Percentiles rank a stretch among this genome's conserved stretches.
phyloP scores from a whole-genome alignment of 352 stramenopile genomes.

The Phytophthora cajani region DNA sequence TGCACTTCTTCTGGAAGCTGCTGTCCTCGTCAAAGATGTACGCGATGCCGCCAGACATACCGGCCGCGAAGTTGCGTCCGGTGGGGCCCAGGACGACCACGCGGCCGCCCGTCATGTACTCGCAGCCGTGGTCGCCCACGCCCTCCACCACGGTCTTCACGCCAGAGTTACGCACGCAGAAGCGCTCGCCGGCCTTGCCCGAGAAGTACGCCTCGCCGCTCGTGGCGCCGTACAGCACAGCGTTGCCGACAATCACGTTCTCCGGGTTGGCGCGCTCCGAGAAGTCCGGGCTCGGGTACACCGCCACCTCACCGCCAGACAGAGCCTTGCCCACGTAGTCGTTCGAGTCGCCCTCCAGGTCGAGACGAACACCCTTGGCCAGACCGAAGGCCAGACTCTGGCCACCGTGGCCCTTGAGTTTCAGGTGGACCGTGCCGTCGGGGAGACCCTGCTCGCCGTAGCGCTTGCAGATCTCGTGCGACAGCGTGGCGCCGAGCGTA shows the following conservation, averaged over 20 bases:
- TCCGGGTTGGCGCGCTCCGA: conserved; percentile 71
- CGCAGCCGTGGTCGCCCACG: conserved; percentile 96
- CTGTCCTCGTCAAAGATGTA: conserved; percentile 96
- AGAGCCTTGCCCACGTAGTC: conserved; percentile 97
- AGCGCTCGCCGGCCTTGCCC: conserved; percentile 96
- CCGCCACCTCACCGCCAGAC: conserved; percentile 92
- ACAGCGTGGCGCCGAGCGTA: conserved; percentile 95
- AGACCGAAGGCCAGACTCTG: conserved; percentile 95
- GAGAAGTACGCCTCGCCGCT: conserved; percentile 94
- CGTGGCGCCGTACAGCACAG: conserved; percentile 95
- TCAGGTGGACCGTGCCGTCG: conserved; percentile 94
- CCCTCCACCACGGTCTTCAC: conserved; percentile 96
- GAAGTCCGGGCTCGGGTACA: conserved; percentile 82
- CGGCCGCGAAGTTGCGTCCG: conserved; percentile 96
- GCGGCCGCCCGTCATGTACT: conserved; percentile 98
- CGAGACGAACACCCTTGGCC: conserved; percentile 93
- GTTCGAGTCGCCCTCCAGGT: conserved; percentile 94
- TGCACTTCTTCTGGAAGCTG: conserved; percentile 94
- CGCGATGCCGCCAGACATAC: conserved; percentile 96
- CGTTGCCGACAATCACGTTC: conserved; percentile 96
- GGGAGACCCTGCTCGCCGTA: conserved; percentile 92
- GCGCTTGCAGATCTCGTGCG: conserved; percentile 93
- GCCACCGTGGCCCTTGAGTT: conserved; percentile 93
- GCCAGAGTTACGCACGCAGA: conserved; percentile 97
- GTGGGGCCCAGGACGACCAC: conserved; percentile 94